Conservation (phyloP, 768 basidiomycete species). For the Russula earlei region DNA sequence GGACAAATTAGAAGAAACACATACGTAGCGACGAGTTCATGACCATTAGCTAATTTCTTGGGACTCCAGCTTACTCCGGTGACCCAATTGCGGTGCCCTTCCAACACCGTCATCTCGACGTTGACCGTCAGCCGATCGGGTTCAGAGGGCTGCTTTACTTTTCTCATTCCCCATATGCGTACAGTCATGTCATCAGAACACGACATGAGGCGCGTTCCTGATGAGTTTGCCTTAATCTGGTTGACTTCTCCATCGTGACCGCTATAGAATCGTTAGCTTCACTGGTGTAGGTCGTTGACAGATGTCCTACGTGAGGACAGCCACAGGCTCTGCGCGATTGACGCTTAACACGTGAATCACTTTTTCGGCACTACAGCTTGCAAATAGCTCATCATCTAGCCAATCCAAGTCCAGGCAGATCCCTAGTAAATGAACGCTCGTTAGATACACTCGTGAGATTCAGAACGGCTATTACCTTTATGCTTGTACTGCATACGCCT, state of each 20-base stretch:
- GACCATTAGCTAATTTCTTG: conserved; percentile 33
- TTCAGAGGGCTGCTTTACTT: conserved; percentile 28
- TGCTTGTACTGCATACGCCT: conserved; percentile 60
- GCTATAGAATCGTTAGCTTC: conserved; percentile 27
- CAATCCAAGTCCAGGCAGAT: conserved; percentile 79
- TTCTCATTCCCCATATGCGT: conserved; percentile 63
- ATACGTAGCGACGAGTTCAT: conserved; percentile 69
- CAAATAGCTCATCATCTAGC: conserved; percentile 62
- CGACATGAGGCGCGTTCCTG: conserved; percentile 61
- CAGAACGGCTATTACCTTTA: conserved; percentile 37
- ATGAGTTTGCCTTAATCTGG: conserved; percentile 59
- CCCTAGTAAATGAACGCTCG: conserved; percentile 30
- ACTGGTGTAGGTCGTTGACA: neutral
- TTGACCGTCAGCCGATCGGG: conserved; percentile 10
- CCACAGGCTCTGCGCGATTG: conserved; percentile 43
- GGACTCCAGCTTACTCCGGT: conserved; percentile 67
- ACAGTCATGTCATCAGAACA: conserved; percentile 78
- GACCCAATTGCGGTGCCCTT: conserved; percentile 59
- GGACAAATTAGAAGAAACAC: neutral
- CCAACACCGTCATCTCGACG: conserved; percentile 35
- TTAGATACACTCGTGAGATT: neutral
- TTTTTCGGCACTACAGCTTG: conserved; percentile 63
- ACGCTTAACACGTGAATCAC: conserved; percentile 53
- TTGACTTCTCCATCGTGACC: conserved; percentile 75
- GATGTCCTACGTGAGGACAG: conserved; percentile 47